Evolutionary conservation across 768 basidiomycete species (phyloP), one percentile per base, ranked within the genome.

Genomic region (Boletellus sp.): DNA sequence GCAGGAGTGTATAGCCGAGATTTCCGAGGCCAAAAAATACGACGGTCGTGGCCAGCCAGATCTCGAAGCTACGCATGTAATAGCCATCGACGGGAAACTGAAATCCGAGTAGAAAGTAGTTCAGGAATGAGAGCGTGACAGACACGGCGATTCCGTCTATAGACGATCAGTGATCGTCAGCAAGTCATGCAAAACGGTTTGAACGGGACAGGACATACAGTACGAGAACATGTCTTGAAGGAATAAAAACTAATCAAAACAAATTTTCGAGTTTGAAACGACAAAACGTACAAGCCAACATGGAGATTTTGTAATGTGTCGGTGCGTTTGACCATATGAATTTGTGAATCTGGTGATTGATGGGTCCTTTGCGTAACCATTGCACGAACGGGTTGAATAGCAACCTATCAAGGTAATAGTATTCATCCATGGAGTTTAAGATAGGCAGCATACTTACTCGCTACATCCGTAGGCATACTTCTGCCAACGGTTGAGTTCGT

Each of bases 401-500:
- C 42, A 94, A 76, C 68, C 87, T 86, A 60, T 81, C 6, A 38
- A 12, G 24, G 52, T 38, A 42, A 40, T 23, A 15, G 36, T 15
- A 17, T 26, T 28, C 39, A 28, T 46, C 34, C 33, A 54, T 28
- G 53, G 0, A 45, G 31, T 28, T 16, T n/a, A 17, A 24, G 12
- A 9, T 24, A n/a, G 40, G 47, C 13, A 62, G 64, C 61, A 56
- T 69, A 76, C 65, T 65, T 78, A 81, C 50, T 80, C 80, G 46
- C 62, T 68, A 61, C 45, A 60, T 79, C 85, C 87, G 68, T 87
- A 89, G 0, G 85, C 74, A 53, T 90, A 90, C 63, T 94, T 95
- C 54, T 94, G 90, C 93, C 93, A 95, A 2, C 93, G 70, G 59
- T 94, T 94, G 9, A 95, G 72, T 65, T 95, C 93, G 60, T 95